Base-by-base conservation (phyloP, 2,329 filamentous ascomycete species). In the Capronia coronata region DNA sequence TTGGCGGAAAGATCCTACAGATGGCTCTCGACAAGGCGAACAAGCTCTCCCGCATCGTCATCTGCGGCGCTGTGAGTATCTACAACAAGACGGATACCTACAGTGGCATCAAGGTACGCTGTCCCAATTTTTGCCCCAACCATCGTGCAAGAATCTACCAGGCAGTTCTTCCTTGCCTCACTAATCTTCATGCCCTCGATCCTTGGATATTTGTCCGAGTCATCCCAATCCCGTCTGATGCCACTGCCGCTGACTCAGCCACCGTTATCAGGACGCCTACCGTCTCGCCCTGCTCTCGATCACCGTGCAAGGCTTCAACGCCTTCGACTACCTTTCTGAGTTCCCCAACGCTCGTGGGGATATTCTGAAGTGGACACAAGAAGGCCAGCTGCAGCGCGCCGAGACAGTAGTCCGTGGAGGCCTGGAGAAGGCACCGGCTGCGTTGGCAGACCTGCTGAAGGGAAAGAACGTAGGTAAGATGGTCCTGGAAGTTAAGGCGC, bases 281-380 rank as follows among this genome's bases (percentile, higher is more conserved):
- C 7, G 3, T 7, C 29, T 32, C 29, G 29, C 29, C 7, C n/a
- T 32, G 29, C 7, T 9, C 3, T 32, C 29, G 13, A 32, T 32
- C 29, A 32, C 29, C 7, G 16, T 43, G 21, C 19, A 30, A 25
- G 40, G 40, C 5, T 27, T 43, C 16, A 27, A 8, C 16, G 21
- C n/a, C 19, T 47, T 71, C 87, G 22, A 80, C 86, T 61, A 65
- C 78, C 52, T 81, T 79, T 40, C 71, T 87, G 18, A 37, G 69
- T 66, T 3, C 74, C 80, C 10, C 82, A 83, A 51, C 81, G 79
- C 48, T 67, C 68, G 44, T 69, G 75, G 62, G 69, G 83, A 11
- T 74, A 83, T 27, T 83, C 87, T 64, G 77, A 82, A 56, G 83
- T 84, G 66, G 87, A 83, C 66, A 84, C 83, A 60, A 65, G 66